Evolutionary conservation across 768 basidiomycete genomes (phyloP).

Genomic region (Tephrocybe sp.): DNA sequence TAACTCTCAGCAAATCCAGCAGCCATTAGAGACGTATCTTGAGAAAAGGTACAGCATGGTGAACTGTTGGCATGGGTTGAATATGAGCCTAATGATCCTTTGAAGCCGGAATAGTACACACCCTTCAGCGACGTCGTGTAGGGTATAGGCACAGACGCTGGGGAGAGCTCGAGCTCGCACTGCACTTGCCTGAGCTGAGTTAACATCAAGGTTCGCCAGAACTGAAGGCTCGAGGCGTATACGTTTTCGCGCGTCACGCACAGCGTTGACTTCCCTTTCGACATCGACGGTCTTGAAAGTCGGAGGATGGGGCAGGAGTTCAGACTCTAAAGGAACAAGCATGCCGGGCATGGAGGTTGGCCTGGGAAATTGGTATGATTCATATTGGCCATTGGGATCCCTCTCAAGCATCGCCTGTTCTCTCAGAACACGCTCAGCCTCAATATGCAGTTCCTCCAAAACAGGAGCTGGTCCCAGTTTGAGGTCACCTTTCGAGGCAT

Average conservation of each 20-base stretch:
- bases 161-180: constrained; percentile 73
- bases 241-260: constrained; percentile 88
- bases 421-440: constrained; percentile 75
- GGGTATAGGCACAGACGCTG: constrained; percentile 92
- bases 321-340: constrained; percentile 62
- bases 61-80: constrained; percentile 45
- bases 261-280: constrained; percentile 84
- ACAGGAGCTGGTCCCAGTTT: constrained; percentile 86
- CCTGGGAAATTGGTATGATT: constrained; percentile 51
- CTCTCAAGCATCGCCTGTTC: constrained; percentile 81
- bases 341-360: constrained; percentile 54
- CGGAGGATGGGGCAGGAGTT: constrained; percentile 79
- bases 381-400: constrained; percentile 66
- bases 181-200: constrained; percentile 56
- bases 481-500: constrained; percentile 70
- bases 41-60: constrained; percentile 86
- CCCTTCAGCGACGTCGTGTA: constrained; percentile 97
- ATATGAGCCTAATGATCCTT: background rate
- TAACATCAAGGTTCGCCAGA: constrained; percentile 54
- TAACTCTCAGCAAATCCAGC: constrained; percentile 96
- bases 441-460: constrained; percentile 75
- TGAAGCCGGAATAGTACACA: constrained; percentile 34
- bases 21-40: constrained; percentile 89
- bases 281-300: constrained; percentile 86
- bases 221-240: constrained; percentile 84